phyloP scores from a whole-genome alignment of 495 filamentous ascomycete genomes.

The Delitschia confertaspora region DNA sequence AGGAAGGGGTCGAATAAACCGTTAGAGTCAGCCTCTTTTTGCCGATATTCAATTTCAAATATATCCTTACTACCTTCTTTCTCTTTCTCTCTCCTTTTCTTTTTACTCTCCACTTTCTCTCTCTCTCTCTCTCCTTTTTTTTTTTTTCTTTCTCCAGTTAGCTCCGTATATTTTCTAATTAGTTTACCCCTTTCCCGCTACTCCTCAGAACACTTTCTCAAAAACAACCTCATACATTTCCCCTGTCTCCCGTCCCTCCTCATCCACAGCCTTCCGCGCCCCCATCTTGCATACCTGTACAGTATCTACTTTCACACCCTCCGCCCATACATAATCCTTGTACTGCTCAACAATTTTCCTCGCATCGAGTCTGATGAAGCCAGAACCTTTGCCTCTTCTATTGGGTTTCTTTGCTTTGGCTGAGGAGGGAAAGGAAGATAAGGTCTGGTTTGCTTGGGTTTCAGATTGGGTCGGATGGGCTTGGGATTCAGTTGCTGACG shows the following conservation, averaged over 20 bases:
- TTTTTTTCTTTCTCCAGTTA: background rate
- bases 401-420: too few species aligned
- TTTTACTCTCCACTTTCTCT: background rate
- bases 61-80: background rate
- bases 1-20: too few species aligned
- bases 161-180: too few species aligned
- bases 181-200: background rate
- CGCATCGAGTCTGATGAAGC: slow-evolving; percentile 36
- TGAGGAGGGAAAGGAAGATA: too few species aligned
- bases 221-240: slow-evolving; percentile 32
- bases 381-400: too few species aligned
- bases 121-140: background rate
- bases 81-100: background rate
- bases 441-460: too few species aligned
- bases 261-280: slow-evolving; percentile 33
- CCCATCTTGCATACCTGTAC: slow-evolving; percentile 39
- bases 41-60: too few species aligned
- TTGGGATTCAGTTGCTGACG: too few species aligned
- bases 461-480: too few species aligned
- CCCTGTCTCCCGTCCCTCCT: slow-evolving; percentile 27
- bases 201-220: slow-evolving; percentile 10
- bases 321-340: slow-evolving; percentile 31
- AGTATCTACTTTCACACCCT: slow-evolving; percentile 31
- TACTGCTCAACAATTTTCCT: slow-evolving; percentile 31
- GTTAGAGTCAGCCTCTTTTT: too few species aligned